Base-by-base conservation (phyloP, 2,329 filamentous ascomycete species). In the Sporothrix schenckii region DNA sequence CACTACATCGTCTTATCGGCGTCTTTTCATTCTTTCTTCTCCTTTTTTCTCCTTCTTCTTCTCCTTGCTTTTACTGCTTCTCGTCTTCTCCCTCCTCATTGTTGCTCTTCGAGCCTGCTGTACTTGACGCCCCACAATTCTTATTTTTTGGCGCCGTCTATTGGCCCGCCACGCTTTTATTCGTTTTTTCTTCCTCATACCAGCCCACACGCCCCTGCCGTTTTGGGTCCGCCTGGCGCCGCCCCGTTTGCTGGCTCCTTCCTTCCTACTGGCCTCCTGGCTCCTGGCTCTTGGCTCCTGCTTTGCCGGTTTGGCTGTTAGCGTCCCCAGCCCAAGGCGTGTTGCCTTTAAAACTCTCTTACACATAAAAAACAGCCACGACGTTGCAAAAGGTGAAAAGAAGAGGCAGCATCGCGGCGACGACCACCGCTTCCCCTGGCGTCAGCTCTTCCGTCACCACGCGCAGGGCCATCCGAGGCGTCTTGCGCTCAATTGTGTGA, bases 291-390 rank as follows among this genome's bases (percentile, higher is more conserved):
- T n/a, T 39, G 49, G 49, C 52, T 54, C 30, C 68, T 16, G 21
- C 1, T 54, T 54, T 61, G 58, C 58, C 58, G 39, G 58, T 47
- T 61, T 61, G 58, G 58, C 58, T 63, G 53, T 61, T 67, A 65
- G 68, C 41, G 53, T 47, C 50, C n/a, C 68, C 68, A 61, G 68
- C 58, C 49, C 61, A 69, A 56, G 47, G 24, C 66, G 63, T 53
- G 52, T 68, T 60, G 41, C 19, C 19, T 53, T 27, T 66, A 71
- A 71, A 71, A 67, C 67, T 71, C 70, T 71, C 70, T 71, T 71
- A 71, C 70, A 71, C 67, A 69, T 67, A 71, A 71, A 34, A 71
- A 71, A 69, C 67, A 67, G 58, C 58, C 68, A 69, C 68, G 68
- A 67, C 61, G 58, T 21, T 54, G 34, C 5, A 34, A 34, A 34